phyloP scores from a whole-genome alignment of 495 filamentous ascomycete species.

The Aspergillus incahuasiensis region DNA sequence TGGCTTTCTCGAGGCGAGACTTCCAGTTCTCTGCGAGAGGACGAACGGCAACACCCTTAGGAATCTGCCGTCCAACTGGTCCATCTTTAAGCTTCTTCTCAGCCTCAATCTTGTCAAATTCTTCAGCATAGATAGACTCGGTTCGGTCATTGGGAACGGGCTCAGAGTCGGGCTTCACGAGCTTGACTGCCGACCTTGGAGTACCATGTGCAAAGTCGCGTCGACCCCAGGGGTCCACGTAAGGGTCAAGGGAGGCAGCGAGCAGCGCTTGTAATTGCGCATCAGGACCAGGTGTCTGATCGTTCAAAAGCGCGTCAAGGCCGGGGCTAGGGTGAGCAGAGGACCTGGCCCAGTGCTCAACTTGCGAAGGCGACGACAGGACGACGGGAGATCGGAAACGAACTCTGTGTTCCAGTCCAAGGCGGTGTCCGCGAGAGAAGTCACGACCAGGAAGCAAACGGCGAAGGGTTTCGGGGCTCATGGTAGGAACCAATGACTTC shows the following conservation, averaged over 20 bases:
- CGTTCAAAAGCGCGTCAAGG: not conserved
- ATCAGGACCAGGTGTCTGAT: not conserved
- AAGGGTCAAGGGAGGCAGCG: not conserved
- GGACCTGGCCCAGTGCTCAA: not conserved
- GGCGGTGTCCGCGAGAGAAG: not conserved
- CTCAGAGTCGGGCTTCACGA: constrained; percentile 23
- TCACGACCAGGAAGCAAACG: not conserved
- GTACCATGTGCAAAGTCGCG: constrained; percentile 22
- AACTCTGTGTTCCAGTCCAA: constrained; percentile 4
- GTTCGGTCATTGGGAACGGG: constrained; percentile 31
- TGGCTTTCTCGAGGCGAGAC: constrained; percentile 28
- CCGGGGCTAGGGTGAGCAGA: not conserved
- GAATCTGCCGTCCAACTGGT: constrained; percentile 15
- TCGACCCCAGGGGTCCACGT: constrained; percentile 25
- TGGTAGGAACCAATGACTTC: not conserved
- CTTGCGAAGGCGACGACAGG: not conserved
- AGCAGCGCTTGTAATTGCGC: not conserved
- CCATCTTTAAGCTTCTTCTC: constrained; percentile 20
- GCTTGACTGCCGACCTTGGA: constrained; percentile 35
- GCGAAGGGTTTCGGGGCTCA: constrained; percentile 7
- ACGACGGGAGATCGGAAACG: constrained; percentile 9
- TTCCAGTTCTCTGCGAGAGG: constrained; percentile 45
- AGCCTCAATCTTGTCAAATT: constrained; percentile 25
- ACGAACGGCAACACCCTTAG: constrained; percentile 35
- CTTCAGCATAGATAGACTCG: constrained; percentile 29